phyloP scores from a whole-genome alignment of 805 yeast genomes.

The Sugiyamaella floridensis region DNA sequence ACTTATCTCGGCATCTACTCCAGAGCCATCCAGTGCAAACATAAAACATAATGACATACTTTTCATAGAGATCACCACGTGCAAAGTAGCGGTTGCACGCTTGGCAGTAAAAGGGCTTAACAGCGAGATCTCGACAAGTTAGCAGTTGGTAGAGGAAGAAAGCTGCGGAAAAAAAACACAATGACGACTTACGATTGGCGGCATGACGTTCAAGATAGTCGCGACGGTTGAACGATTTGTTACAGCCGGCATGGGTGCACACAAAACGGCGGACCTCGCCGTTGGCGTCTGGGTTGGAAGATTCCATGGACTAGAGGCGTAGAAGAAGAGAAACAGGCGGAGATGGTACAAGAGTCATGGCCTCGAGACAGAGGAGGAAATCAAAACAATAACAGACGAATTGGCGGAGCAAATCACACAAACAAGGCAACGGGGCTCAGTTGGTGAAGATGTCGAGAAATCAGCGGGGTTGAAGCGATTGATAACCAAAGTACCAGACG shows the following conservation, averaged over 20 bases:
- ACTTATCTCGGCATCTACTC: too few species aligned
- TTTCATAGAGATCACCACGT: conserved; percentile 31
- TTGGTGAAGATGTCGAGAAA: too few species aligned
- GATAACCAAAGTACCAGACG: too few species aligned
- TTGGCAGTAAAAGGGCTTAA: conserved; percentile 30
- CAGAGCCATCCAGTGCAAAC: too few species aligned
- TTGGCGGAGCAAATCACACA: too few species aligned
- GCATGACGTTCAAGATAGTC: conserved; percentile 33
- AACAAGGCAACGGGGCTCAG: too few species aligned
- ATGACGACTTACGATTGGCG: conserved; percentile 25
- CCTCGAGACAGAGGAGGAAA: not conserved
- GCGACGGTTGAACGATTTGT: conserved; percentile 30
- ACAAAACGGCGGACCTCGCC: conserved; percentile 21
- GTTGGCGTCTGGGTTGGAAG: not conserved
- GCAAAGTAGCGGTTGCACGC: conserved; percentile 31
- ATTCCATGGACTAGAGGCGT: not conserved
- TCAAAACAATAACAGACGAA: too few species aligned
- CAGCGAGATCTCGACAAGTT: conserved; percentile 19
- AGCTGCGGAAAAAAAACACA: not conserved
- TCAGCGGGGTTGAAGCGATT: too few species aligned
- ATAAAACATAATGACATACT: conserved; percentile 7
- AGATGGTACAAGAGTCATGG: not conserved
- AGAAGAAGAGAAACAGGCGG: not conserved
- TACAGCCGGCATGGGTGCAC: conserved; percentile 33
- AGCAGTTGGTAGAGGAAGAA: not conserved